A percentile compares a stretch with the other conserved stretches of the same genome.
These are phyloP conservation scores for Brassica incana DNA, from an alignment of 345 rosid genomes.

Conservation along the genomic window DNA sequence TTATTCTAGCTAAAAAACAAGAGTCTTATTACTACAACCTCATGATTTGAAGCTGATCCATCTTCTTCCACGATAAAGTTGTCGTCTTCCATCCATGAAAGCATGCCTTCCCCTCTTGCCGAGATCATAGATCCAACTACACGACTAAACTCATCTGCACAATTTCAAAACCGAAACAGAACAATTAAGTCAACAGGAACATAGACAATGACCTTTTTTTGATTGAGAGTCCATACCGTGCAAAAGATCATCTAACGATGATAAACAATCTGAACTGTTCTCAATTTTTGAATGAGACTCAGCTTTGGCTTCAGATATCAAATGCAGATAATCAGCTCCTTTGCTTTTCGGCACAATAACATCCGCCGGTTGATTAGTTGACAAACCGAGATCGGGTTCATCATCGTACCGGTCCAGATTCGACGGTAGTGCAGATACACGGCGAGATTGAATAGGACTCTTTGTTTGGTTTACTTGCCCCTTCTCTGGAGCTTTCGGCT, in stretches of 20 bases:
- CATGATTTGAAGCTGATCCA: slow-evolving; percentile 45
- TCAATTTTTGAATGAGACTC: slow-evolving; percentile 42
- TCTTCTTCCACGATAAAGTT: slow-evolving; percentile 65
- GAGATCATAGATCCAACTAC: slow-evolving; percentile 64
- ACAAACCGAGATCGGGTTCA: slow-evolving; percentile 38
- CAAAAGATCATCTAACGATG: slow-evolving; percentile 55
- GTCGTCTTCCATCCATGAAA: slow-evolving; percentile 73
- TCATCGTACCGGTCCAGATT: slow-evolving; percentile 82
- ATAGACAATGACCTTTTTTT: background rate
- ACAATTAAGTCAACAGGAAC: background rate
- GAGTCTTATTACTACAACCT: slow-evolving; percentile 57
- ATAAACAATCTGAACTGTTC: slow-evolving; percentile 37
- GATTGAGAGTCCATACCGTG: slow-evolving; percentile 47
- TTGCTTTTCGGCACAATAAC: slow-evolving; percentile 65
- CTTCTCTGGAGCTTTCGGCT: slow-evolving; percentile 28
- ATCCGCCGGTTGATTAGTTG: background rate
- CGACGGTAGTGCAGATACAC: slow-evolving; percentile 47
- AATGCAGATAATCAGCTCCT: slow-evolving; percentile 70
- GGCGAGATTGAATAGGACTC: slow-evolving; percentile 37
- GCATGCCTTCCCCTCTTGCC: slow-evolving; percentile 63
- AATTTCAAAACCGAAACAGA: background rate
- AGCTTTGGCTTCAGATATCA: slow-evolving; percentile 43
- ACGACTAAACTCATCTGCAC: slow-evolving; percentile 56
- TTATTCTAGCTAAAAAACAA: background rate
- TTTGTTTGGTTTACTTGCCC: slow-evolving; percentile 43